Base-by-base conservation (phyloP, 2,329 filamentous ascomycete species). In the Harringtonia aguacate region DNA sequence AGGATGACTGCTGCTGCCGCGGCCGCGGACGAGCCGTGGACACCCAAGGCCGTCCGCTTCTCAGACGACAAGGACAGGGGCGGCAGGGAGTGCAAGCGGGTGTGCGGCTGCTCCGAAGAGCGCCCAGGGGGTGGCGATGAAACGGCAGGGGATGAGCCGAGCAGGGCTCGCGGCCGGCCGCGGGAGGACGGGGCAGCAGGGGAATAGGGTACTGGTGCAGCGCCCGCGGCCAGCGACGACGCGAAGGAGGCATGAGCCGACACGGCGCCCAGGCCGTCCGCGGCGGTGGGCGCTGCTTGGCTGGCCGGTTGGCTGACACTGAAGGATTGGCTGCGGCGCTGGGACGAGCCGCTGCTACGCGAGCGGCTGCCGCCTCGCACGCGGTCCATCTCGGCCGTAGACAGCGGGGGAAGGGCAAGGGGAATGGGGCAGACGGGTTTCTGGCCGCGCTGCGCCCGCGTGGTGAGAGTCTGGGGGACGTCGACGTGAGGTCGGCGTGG, bases 301-400 rank as follows among this genome's bases (percentile, higher is more conserved):
- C 24, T 6, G 24, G 7, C 24, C 6, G 24, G 10, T 27, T 27
- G 36, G 9, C 21, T 28, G 36, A 27, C 24, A n/a, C 36, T 41
- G 34, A 41, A 44, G n/a, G 43, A 48, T 12, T 46, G 39, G 27
- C 48, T 45, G 46, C 44, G 49, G 21, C 49, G 47, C 29, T 43
- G 46, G 10, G 46, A 39, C 33, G 45, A 41, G 14, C 27, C 39
- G 44, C 39, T 43, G 48, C 44, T 46, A 45, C 52, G 48, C 30
- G 49, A 47, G 31, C 52, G 52, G 40, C 52, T 48, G 45, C 41
- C 46, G 36, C 47, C 48, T 41, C 52, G 46, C 35, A 37, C 39
- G 20, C 51, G 46, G 31, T 52, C 52, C 50, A 52, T 53, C n/a
- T n/a, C n/a, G 36, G 35, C 31, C 31, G 22, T 17, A 33, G 24